Evolutionary conservation across 2,329 filamentous ascomycete species (phyloP).

Genomic region (Nannizziopsis arthrosporioides): DNA sequence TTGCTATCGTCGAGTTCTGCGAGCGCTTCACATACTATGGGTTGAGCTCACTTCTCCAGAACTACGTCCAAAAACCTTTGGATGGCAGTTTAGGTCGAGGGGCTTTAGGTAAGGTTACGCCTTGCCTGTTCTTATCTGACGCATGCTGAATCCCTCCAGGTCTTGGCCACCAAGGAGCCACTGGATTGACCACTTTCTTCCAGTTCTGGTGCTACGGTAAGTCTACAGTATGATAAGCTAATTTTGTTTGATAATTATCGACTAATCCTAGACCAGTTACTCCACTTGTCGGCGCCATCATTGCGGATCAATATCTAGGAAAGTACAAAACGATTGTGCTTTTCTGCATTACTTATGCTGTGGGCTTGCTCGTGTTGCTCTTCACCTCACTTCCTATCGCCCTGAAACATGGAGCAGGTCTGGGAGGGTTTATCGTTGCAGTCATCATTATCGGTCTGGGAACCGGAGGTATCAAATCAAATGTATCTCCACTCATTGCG

Average conservation of each 20-base stretch:
- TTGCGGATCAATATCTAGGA: constrained; percentile 50
- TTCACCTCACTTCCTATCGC: constrained; percentile 43
- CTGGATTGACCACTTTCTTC: constrained; percentile 43
- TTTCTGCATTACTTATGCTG: constrained; percentile 47
- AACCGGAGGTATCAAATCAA: constrained; percentile 57
- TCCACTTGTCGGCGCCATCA: constrained; percentile 45
- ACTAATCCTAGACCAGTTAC: constrained; percentile 28
- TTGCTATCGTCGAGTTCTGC: constrained; percentile 44
- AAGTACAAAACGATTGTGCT: constrained; percentile 48
- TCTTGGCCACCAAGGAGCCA: constrained; percentile 34
- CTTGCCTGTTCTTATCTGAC: neutral
- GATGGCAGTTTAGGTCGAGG: constrained; percentile 30
- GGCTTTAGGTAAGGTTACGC: constrained; percentile 20
- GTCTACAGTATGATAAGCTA: constrained; percentile 2
- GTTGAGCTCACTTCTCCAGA: constrained; percentile 43
- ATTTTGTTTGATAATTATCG: neutral
- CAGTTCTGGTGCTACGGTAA: constrained; percentile 43
- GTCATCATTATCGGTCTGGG: constrained; percentile 54
- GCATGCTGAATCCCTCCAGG: constrained; percentile 9
- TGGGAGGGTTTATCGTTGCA: constrained; percentile 43
- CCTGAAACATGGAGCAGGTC: constrained; percentile 38
- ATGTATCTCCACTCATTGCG: constrained; percentile 47
- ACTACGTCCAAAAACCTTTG: constrained; percentile 39
- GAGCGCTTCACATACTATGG: constrained; percentile 50
- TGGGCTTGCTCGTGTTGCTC: constrained; percentile 44